Conservation (phyloP, 2,329 filamentous ascomycete genomes). For the Plenodomus tracheiphilus region DNA sequence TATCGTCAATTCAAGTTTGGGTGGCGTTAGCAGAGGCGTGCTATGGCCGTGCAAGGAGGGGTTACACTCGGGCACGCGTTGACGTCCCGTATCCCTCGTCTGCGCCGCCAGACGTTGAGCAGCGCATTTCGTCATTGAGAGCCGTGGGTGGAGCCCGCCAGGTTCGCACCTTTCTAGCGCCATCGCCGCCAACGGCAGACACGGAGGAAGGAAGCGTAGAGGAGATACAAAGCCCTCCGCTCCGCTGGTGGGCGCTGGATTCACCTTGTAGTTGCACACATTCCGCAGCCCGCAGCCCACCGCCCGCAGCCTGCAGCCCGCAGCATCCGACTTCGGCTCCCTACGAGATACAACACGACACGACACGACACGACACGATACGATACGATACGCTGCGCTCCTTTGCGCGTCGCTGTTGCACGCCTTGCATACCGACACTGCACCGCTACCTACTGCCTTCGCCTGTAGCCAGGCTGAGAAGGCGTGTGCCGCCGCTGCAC, state of each 20-base stretch:
- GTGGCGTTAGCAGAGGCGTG: slow-evolving; percentile 18
- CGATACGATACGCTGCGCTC: no score
- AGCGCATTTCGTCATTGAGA: slow-evolving; percentile 28
- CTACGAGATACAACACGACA: not conserved
- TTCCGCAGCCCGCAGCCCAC: not conserved
- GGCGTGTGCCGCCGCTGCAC: slow-evolving; percentile 10
- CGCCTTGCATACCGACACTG: not conserved
- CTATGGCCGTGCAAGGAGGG: slow-evolving; percentile 22
- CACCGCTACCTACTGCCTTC: not conserved
- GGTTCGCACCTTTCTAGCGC: slow-evolving; percentile 26
- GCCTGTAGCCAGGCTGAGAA: not conserved
- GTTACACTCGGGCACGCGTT: slow-evolving; percentile 1
- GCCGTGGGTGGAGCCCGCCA: slow-evolving; percentile 22
- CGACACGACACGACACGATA: no score
- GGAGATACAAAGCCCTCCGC: slow-evolving; percentile 15
- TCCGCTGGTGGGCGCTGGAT: slow-evolving; percentile 1
- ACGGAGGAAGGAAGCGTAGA: slow-evolving; percentile 16
- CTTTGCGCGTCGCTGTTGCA: not conserved
- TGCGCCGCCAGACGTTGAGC: not conserved
- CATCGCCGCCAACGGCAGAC: slow-evolving; percentile 23
- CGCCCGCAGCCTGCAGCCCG: no score
- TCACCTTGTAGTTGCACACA: not conserved
- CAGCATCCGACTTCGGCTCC: not conserved
- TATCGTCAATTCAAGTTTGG: slow-evolving; percentile 22
- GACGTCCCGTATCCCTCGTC: not conserved